These are phyloP conservation scores for Zanthoxylum bungeanum DNA, from an alignment of 345 rosid species.

Conservation along the genomic window DNA sequence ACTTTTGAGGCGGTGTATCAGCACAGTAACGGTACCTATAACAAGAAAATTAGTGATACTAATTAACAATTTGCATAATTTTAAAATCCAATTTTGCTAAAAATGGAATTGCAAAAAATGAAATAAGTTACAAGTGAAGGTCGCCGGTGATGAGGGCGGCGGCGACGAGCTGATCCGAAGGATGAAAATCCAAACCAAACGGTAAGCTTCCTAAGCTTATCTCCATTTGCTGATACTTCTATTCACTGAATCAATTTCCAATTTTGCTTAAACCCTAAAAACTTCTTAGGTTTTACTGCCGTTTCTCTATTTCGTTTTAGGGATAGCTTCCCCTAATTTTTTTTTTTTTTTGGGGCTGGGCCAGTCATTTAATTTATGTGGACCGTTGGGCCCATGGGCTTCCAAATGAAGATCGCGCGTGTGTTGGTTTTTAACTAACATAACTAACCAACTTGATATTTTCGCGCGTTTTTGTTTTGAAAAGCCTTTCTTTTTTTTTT, in stretches of 20 bases:
- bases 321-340: background rate
- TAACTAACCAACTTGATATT: background rate
- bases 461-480: too few relatives aligned
- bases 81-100: background rate
- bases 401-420: background rate
- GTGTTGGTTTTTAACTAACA: background rate
- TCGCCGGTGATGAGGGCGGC: constrained; percentile 73
- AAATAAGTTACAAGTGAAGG: constrained; percentile 54
- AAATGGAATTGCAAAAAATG: background rate
- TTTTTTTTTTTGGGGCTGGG: too few relatives aligned
- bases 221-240: constrained; percentile 48
- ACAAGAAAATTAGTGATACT: background rate
- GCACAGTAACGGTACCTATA: constrained; percentile 60
- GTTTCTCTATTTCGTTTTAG: background rate
- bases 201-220: constrained; percentile 63
- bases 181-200: constrained; percentile 83
- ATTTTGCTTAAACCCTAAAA: background rate
- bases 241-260: constrained; percentile 43
- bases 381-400: background rate
- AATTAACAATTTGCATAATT: background rate
- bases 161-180: constrained; percentile 56
- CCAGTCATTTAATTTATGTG: background rate
- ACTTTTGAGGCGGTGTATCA: constrained; percentile 58
- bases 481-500: background rate
- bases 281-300: background rate